Conservation (phyloP, 768 basidiomycete genomes). For the Lentinus brumalis region DNA sequence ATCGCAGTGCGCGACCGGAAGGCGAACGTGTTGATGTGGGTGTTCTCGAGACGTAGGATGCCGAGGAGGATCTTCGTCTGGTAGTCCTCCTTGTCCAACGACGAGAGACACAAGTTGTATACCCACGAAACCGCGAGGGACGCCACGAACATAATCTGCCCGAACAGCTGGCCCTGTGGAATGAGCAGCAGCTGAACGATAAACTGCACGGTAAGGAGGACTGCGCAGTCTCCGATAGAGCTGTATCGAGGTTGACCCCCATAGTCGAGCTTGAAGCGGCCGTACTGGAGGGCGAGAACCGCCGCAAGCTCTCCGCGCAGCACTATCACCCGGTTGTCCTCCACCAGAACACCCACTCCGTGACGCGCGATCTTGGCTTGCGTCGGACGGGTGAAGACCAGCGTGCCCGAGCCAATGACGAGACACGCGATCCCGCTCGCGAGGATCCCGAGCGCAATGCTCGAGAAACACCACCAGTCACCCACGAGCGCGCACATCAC, state of each 20-base stretch:
- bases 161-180: slow-evolving; percentile 19
- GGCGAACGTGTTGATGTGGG: neutral
- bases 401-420: slow-evolving; percentile 14
- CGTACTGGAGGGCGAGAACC: slow-evolving; percentile 16
- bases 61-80: slow-evolving; percentile 15
- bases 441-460: slow-evolving; percentile 15
- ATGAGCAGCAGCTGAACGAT: slow-evolving; percentile 17
- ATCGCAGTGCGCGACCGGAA: slow-evolving; percentile 11
- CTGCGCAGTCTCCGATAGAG: slow-evolving; percentile 11
- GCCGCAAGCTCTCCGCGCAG: slow-evolving; percentile 15
- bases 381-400: slow-evolving; percentile 8
- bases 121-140: slow-evolving; percentile 17
- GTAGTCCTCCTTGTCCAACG: slow-evolving; percentile 18
- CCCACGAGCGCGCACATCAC: slow-evolving; percentile 12
- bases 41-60: neutral
- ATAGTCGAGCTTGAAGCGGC: slow-evolving; percentile 11
- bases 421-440: slow-evolving; percentile 17
- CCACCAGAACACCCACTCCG: slow-evolving; percentile 9
- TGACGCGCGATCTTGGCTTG: slow-evolving; percentile 11
- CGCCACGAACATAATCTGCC: slow-evolving; percentile 20
- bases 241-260: slow-evolving; percentile 3
- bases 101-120: slow-evolving; percentile 19
- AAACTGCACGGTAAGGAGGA: slow-evolving; percentile 16
- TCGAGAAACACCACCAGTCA: slow-evolving; percentile 18
- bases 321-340: slow-evolving; percentile 9